Evolutionary conservation across 169 alveolate species (phyloP).

Genomic region (Plasmodium vivax): DNA sequence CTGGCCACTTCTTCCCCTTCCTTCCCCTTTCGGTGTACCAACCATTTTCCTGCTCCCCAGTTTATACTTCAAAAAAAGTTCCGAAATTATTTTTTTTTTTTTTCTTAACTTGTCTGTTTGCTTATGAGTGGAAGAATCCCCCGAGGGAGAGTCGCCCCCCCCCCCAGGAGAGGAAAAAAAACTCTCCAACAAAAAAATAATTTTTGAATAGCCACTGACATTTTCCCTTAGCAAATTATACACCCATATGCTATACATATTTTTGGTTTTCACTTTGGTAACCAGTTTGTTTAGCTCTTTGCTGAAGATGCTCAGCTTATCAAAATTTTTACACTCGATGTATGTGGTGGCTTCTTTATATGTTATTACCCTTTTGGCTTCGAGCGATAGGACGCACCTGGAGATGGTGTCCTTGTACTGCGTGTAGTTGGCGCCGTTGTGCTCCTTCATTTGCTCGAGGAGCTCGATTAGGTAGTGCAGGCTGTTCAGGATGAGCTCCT

Average conservation of each 20-base stretch:
- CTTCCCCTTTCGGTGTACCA: neutral
- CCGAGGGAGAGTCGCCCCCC: neutral
- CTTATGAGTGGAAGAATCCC: neutral
- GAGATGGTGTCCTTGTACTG: constrained; percentile 32
- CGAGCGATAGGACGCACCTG: neutral
- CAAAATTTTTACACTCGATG: constrained; percentile 59
- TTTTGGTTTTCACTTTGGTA: constrained; percentile 49
- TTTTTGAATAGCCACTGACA: constrained; percentile 38
- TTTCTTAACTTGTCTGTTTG: neutral
- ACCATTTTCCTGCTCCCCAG: neutral
- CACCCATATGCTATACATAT: constrained; percentile 53
- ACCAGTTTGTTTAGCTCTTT: constrained; percentile 48
- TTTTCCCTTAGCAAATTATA: constrained; percentile 41
- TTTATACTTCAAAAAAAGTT: neutral
- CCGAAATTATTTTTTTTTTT: neutral
- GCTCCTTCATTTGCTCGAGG: constrained; percentile 8
- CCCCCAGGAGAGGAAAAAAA: constrained; percentile 7
- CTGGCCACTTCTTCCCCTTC: neutral
- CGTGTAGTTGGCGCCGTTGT: neutral
- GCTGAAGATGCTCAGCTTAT: constrained; percentile 22
- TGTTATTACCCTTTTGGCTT: constrained; percentile 3
- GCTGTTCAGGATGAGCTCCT: constrained; percentile 31
- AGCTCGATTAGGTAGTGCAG: constrained; percentile 38
- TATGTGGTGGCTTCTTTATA: constrained; percentile 53
- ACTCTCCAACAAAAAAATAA: constrained; percentile 14